Conservation (phyloP, 139 green algal genomes). For the Yamagishiella unicocca region DNA sequence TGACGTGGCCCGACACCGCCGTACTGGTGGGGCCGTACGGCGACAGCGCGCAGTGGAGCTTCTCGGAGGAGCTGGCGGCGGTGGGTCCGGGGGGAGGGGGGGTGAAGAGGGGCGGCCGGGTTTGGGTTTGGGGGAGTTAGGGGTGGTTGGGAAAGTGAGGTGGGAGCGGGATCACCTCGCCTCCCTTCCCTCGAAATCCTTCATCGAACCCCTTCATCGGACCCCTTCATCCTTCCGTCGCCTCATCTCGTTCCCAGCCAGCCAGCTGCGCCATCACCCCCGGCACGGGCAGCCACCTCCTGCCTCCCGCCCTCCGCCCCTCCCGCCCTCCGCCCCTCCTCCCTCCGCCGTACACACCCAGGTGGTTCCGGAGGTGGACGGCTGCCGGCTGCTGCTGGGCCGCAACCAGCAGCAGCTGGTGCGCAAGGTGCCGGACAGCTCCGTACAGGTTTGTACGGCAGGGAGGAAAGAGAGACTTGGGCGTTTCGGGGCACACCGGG, state of each 20-base stretch:
- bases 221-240: too few relatives aligned
- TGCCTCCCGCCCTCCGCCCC: neutral
- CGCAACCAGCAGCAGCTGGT: constrained; percentile 69
- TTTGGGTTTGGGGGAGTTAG: too few relatives aligned
- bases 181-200: too few relatives aligned
- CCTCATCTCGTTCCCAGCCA: too few relatives aligned
- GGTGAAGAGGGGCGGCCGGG: constrained; percentile 11
- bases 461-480: too few relatives aligned
- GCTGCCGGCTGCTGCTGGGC: constrained; percentile 80
- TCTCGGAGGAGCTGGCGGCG: constrained; percentile 35
- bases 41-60: constrained; percentile 59
- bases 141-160: too few relatives aligned
- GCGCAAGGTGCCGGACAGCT: constrained; percentile 69
- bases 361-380: constrained; percentile 80
- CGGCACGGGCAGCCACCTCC: too few relatives aligned
- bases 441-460: constrained; percentile 66
- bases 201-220: too few relatives aligned
- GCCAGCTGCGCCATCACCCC: too few relatives aligned
- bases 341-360: neutral
- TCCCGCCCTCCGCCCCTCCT: neutral
- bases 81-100: neutral
- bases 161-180: too few relatives aligned
- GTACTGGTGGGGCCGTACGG: constrained; percentile 80
- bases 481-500: neutral
- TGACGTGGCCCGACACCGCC: constrained; percentile 82